Percentiles rank a stretch among this genome's conserved stretches.
Conservation (phyloP, 108 stramenopile genomes). For the Cyclotella sp. region DNA sequence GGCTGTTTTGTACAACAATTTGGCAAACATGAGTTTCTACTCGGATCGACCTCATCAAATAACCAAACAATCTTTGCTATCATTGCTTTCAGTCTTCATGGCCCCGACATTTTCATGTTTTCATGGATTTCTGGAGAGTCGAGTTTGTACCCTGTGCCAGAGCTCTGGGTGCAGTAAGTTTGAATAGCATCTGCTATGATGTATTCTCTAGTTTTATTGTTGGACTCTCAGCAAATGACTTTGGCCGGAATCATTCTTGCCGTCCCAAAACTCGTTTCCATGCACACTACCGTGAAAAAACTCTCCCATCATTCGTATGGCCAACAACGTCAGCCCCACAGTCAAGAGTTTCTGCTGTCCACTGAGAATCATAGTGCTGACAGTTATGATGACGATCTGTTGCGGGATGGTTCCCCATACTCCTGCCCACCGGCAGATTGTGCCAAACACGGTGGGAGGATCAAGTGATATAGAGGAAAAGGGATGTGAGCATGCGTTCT, state of each 20-base stretch:
- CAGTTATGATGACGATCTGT: constrained; percentile 63
- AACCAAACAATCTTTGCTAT: too few species aligned
- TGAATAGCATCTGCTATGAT: too few species aligned
- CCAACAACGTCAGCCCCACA: constrained; percentile 57
- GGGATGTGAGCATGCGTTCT: constrained; percentile 37
- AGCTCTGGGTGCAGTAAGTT: too few species aligned
- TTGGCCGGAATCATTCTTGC: constrained; percentile 52
- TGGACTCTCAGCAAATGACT: too few species aligned
- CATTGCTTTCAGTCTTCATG: too few species aligned
- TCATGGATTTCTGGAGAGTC: too few species aligned
- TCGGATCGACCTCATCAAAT: too few species aligned
- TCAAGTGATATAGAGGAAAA: constrained; percentile 32
- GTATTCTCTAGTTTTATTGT: too few species aligned
- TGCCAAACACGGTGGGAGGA: constrained; percentile 39
- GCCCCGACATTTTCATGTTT: too few species aligned
- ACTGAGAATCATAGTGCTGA: constrained; percentile 47
- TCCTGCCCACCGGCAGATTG: constrained; percentile 72
- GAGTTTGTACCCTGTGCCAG: too few species aligned
- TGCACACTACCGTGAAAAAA: constrained; percentile 66
- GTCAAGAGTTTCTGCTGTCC: constrained; percentile 49
- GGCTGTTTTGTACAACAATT: too few species aligned
- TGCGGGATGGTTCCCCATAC: constrained; percentile 73
- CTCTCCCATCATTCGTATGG: constrained; percentile 70
- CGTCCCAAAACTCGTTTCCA: constrained; percentile 72
- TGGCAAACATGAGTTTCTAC: too few species aligned